These are phyloP conservation scores for Heritiera fomes DNA, from an alignment of 345 rosid species.

Conservation along the genomic window DNA sequence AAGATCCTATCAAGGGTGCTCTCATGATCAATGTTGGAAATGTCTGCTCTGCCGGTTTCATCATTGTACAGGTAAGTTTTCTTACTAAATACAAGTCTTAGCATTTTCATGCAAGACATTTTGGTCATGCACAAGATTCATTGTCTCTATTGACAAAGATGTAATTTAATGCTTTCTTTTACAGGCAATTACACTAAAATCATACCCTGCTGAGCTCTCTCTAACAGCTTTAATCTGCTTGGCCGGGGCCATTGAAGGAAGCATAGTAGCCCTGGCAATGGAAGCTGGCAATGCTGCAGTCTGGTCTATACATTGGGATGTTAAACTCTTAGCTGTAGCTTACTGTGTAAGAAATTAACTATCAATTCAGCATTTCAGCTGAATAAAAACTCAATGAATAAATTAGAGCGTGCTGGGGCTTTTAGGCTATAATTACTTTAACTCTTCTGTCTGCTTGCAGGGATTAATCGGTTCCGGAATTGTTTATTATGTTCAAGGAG, in stretches of 20 bases:
- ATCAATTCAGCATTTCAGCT: not conserved
- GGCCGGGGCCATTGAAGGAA: constrained; percentile 63
- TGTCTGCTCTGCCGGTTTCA: constrained; percentile 59
- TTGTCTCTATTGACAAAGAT: not conserved
- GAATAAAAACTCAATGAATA: not conserved
- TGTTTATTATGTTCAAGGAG: constrained; percentile 45
- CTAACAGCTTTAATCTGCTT: constrained; percentile 75
- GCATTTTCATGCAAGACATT: not conserved
- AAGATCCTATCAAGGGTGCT: constrained; percentile 63
- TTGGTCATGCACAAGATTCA: not conserved
- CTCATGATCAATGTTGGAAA: constrained; percentile 50
- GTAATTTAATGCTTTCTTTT: not conserved
- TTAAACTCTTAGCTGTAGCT: constrained; percentile 52
- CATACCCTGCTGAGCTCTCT: constrained; percentile 81
- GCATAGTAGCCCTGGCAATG: constrained; percentile 51
- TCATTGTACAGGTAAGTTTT: constrained; percentile 58
- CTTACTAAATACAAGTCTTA: no score
- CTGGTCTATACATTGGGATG: constrained; percentile 69
- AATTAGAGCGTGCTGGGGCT: not conserved
- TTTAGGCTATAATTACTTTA: not conserved
- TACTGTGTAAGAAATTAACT: constrained; percentile 60
- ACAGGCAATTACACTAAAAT: constrained; percentile 66
- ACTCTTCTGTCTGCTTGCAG: constrained; percentile 26
- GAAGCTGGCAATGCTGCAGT: constrained; percentile 46
- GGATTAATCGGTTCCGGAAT: constrained; percentile 48